phyloP scores from a whole-genome alignment of 495 filamentous ascomycete species.

The Viridothelium virens region DNA sequence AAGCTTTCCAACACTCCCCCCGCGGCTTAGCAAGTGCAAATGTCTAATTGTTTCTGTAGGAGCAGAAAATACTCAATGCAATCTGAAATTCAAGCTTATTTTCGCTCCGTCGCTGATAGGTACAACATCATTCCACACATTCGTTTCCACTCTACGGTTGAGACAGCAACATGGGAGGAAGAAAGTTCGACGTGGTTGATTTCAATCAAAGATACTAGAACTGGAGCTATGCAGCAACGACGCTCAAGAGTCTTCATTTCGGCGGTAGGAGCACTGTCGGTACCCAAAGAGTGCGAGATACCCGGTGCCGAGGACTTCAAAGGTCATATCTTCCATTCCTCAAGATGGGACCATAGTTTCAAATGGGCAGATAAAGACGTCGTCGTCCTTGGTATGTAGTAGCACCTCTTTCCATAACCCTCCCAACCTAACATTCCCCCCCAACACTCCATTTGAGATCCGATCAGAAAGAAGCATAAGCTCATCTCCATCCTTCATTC shows the following conservation, averaged over 20 bases:
- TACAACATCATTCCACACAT: constrained; percentile 42
- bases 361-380: constrained; percentile 51
- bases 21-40: background rate
- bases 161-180: constrained; percentile 40
- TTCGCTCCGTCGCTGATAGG: constrained; percentile 37
- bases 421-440: background rate
- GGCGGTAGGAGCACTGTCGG: constrained; percentile 46
- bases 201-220: constrained; percentile 34
- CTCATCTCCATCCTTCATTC: background rate
- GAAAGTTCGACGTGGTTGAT: constrained; percentile 41
- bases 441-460: background rate
- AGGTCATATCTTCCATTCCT: constrained; percentile 51
- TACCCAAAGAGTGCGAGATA: constrained; percentile 44
- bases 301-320: constrained; percentile 42
- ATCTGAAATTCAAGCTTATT: constrained; percentile 37
- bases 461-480: background rate
- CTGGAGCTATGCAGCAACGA: constrained; percentile 26
- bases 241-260: constrained; percentile 51
- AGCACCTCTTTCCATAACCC: constrained; percentile 13
- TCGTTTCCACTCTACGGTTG: constrained; percentile 38
- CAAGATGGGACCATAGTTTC: constrained; percentile 50
- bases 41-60: background rate
- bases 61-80: constrained; percentile 22
- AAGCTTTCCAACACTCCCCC: background rate
- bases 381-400: constrained; percentile 45